Evolutionary conservation across 2,329 filamentous ascomycete species (phyloP).

Genomic region (Exophiala alcalophila): DNA sequence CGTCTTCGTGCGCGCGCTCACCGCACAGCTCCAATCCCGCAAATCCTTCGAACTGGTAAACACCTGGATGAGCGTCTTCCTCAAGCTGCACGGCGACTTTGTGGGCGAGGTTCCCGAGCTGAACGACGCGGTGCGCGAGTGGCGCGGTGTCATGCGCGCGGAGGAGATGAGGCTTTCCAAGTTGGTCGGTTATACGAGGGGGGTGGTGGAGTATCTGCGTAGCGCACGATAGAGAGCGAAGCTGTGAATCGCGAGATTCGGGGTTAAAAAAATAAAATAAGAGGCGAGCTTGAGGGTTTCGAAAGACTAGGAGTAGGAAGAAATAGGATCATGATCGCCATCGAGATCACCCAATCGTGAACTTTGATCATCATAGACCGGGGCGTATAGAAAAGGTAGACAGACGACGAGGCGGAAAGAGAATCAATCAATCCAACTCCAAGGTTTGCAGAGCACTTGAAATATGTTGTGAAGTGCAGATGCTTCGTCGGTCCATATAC

Average conservation of each 20-base stretch:
- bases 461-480: too few relatives aligned
- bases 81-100: slow-evolving; percentile 70
- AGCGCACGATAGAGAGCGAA: slow-evolving; percentile 43
- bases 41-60: slow-evolving; percentile 91
- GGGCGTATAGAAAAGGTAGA: too few relatives aligned
- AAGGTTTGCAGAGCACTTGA: too few relatives aligned
- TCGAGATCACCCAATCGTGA: too few relatives aligned
- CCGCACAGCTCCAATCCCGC: slow-evolving; percentile 60
- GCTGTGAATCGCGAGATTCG: slow-evolving; percentile 17
- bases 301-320: too few relatives aligned
- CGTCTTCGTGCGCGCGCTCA: slow-evolving; percentile 78
- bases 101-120: slow-evolving; percentile 41
- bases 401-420: too few relatives aligned
- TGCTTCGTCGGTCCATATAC: too few relatives aligned
- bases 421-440: too few relatives aligned
- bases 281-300: slow-evolving; percentile 29
- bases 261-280: slow-evolving; percentile 18
- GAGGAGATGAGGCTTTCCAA: slow-evolving; percentile 70
- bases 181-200: slow-evolving; percentile 81
- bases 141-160: slow-evolving; percentile 68
- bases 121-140: slow-evolving; percentile 58
- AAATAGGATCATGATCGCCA: too few relatives aligned
- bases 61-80: slow-evolving; percentile 95
- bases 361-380: too few relatives aligned
- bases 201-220: slow-evolving; percentile 78